Evolutionary conservation across 2,329 filamentous ascomycete species (phyloP), one percentile per base, ranked within the genome.

Genomic region (Fusarium chlamydosporum): DNA sequence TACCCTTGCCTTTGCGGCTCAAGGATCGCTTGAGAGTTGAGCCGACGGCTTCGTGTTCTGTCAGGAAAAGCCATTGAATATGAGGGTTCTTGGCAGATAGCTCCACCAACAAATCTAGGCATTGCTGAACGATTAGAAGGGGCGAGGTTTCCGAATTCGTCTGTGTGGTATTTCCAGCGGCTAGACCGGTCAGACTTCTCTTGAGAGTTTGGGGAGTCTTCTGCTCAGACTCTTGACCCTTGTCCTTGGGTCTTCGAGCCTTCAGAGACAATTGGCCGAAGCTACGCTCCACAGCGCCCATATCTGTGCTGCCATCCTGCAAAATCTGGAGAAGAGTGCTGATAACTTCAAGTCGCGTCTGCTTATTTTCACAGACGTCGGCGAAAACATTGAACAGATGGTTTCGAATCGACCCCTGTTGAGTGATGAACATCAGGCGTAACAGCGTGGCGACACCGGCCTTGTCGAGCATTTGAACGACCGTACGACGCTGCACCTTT

Each of bases 381-480:
- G 93, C 89, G 52, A 99, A 89, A 54, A 99, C 92, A 56, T 91
- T 90, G 76, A 96, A 95, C 54, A 99, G 85, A 62, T 93, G 92
- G 65, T 86, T 89, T 70, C 94, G 92, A 48, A 96, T 91, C 65
- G 92, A 96, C 23, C 92, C 93, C 68, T 95, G 92, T 70, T 97
- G 93, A 47, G 93, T 92, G 73, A 98, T 94, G 78, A 99, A 99
- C 95, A 99, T 97, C 11, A 99, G 86, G n/a, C 96, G 92, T 42
- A 99, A 85, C 34, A 99, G 83, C n/a, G 96, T 98, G 27, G 96
- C 96, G 70, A 99, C 91, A 27, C 96, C 96, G 46, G 94, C 88
- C 80, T 97, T 97, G 79, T 99, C 96, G 31, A 99, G 88, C 91
- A 99, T 97, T 77, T 99, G 96, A 26, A 97, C 92, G 60, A 96